Conservation (phyloP, 2,329 filamentous ascomycete genomes). For the Botrytis fragariae region DNA sequence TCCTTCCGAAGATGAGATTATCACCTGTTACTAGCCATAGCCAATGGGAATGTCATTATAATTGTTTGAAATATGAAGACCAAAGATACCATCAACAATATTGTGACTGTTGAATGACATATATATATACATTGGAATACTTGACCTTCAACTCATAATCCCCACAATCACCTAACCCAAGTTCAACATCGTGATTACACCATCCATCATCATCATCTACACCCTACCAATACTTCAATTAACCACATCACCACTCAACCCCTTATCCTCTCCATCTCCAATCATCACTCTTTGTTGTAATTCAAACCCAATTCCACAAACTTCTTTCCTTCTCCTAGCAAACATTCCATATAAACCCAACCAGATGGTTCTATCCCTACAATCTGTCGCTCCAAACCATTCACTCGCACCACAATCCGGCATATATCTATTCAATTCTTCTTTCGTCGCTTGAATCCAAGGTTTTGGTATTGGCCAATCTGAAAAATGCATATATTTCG, state of each 20-base stretch:
- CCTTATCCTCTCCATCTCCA: neutral
- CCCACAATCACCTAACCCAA: neutral
- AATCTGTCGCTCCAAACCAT: conserved; percentile 36
- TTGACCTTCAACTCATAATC: neutral
- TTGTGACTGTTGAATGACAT: neutral
- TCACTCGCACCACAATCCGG: conserved; percentile 32
- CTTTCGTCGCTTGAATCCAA: conserved; percentile 42
- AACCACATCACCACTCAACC: neutral
- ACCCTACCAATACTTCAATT: neutral
- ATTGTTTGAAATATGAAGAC: neutral
- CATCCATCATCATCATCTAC: neutral
- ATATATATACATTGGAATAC: neutral
- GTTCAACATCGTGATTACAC: neutral
- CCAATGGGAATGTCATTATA: neutral
- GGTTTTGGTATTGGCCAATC: conserved; percentile 62
- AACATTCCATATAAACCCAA: conserved; percentile 33
- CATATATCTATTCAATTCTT: conserved; percentile 36
- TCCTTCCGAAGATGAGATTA: neutral
- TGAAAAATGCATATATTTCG: conserved; percentile 59
- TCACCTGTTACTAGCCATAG: neutral
- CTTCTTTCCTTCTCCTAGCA: conserved; percentile 28
- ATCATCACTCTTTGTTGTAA: conserved; percentile 19
- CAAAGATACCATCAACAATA: neutral
- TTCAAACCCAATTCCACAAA: conserved; percentile 36
- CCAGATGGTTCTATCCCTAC: conserved; percentile 34